Evolutionary conservation across 2,329 filamentous ascomycete genomes (phyloP).

Genomic region (Fusarium coicis): DNA sequence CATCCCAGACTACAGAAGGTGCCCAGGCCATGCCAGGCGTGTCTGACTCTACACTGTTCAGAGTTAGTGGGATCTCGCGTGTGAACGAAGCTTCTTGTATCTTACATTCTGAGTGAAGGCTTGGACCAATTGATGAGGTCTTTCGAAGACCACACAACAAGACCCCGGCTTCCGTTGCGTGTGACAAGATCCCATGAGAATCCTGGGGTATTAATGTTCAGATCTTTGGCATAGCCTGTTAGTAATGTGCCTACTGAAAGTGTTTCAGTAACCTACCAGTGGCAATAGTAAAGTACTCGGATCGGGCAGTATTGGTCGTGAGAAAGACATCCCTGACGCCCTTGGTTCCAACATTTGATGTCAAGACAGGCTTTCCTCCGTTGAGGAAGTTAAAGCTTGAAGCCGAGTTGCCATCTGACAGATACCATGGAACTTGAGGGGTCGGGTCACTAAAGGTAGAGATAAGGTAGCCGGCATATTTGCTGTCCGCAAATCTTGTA

Average conservation of each 20-base stretch:
- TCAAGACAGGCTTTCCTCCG: conserved; percentile 45
- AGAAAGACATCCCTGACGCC: conserved; percentile 51
- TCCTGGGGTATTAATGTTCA: conserved; percentile 49
- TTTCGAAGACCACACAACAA: conserved; percentile 52
- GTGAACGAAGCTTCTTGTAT: fast-evolving
- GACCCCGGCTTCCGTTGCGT: conserved; percentile 48
- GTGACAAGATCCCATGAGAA: conserved; percentile 52
- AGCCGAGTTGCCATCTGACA: conserved; percentile 48
- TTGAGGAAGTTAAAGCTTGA: conserved; percentile 49
- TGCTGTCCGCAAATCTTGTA: neutral
- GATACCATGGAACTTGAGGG: conserved; percentile 48
- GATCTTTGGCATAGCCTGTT: conserved; percentile 37
- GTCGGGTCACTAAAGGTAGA: conserved; percentile 50
- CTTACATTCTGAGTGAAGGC: conserved; percentile 30
- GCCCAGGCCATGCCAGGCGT: conserved; percentile 54
- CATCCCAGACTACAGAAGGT: conserved; percentile 51
- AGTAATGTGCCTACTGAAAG: neutral
- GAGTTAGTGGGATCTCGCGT: neutral
- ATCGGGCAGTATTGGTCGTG: conserved; percentile 47
- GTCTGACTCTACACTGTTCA: conserved; percentile 45
- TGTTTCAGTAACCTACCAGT: conserved; percentile 43
- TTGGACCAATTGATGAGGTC: conserved; percentile 51
- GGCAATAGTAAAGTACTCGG: conserved; percentile 50
- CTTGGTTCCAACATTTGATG: conserved; percentile 49
- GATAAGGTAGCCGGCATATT: conserved; percentile 49